Evolutionary conservation across 2,329 filamentous ascomycete species (phyloP), one percentile per base, ranked within the genome.

Genomic region (Colletotrichum limetticola): DNA sequence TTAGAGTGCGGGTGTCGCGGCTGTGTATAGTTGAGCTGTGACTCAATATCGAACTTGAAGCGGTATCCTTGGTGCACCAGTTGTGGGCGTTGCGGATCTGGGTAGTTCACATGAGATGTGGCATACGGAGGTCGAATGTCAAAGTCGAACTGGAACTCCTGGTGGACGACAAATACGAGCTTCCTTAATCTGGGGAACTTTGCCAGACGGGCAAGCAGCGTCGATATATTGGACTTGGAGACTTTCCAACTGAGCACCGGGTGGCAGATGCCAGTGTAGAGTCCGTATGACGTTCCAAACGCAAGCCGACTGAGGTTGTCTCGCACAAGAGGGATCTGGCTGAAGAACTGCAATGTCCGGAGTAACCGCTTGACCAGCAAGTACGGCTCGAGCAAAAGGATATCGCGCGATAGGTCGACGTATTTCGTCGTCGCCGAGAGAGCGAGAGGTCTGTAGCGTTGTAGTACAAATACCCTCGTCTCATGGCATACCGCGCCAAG

Each of bases 301-400:
- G 85, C 85, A 22, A 87, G 78, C 11, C 80, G 80, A 35, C 79
- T 83, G 56, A 83, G 80, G 71, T 79, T 80, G 66, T 85, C 83
- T 32, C 83, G 81, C 37, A 87, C 78, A 5, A 84, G 79, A 22
- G 85, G 82, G 59, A 87, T 83, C 77, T 86, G 84, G 76, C 83
- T 83, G 77, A 87, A 82, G 62, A 86, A 83, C 35, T 84, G 82
- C 57, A 87, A 78, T 19, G 85, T 83, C 55, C 85, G 85, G 72
- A 86, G 80, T 24, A 87, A 79, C 62, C 84, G 80, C 78, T 86
- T 85, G 75, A 86, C 83, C 61, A 86, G 83, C 9, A 87, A 79
- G 75, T 86, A 87, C 1, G 85, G 85, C 74, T 87, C 85, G 42
- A 87, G 82, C 28, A 87, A 78, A 42, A 87, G 78, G 49, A 87